These are phyloP conservation scores for Globisporangium rhizosaccharum DNA, from an alignment of 352 stramenopile genomes.

Conservation along the genomic window DNA sequence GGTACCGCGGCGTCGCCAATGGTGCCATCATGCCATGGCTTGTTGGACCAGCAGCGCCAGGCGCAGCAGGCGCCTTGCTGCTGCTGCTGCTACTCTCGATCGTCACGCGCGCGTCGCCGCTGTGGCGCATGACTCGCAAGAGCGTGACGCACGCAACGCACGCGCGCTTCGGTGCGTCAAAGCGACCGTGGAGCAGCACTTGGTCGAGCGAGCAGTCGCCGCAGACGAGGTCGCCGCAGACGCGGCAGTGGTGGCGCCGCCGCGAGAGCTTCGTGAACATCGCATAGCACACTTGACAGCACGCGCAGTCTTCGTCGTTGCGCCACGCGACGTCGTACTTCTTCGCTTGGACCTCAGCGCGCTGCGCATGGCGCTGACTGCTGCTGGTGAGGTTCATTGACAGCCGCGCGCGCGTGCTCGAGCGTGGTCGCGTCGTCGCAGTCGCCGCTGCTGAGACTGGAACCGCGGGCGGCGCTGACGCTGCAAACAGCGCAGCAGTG, in stretches of 20 bases:
- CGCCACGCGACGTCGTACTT: constrained; percentile 79
- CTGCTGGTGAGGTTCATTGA: constrained; percentile 12
- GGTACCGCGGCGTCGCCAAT: constrained; percentile 33
- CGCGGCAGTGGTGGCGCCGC: constrained; percentile 72
- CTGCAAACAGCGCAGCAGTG: background rate
- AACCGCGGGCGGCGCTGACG: too few species aligned
- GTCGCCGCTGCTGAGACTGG: background rate
- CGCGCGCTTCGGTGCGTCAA: constrained; percentile 44
- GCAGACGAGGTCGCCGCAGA: constrained; percentile 76
- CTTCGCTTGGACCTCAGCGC: constrained; percentile 22
- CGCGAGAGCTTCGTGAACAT: constrained; percentile 71
- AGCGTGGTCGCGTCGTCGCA: constrained; percentile 24
- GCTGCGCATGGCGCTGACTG: constrained; percentile 9
- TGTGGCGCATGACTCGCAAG: constrained; percentile 46
- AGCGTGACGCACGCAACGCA: constrained; percentile 60
- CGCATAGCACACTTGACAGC: constrained; percentile 65
- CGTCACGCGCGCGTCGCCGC: constrained; percentile 35
- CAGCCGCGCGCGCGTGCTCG: constrained; percentile 24
- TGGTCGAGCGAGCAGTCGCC: constrained; percentile 65
- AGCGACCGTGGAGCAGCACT: constrained; percentile 44
- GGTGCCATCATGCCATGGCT: background rate
- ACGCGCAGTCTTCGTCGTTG: constrained; percentile 44
- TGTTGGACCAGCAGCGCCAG: too few species aligned
- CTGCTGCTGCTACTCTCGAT: constrained; percentile 28
- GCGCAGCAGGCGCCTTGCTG: constrained; percentile 2